Evolutionary conservation across 2,329 filamentous ascomycete genomes (phyloP).

Genomic region (Epichloe bromicola): DNA sequence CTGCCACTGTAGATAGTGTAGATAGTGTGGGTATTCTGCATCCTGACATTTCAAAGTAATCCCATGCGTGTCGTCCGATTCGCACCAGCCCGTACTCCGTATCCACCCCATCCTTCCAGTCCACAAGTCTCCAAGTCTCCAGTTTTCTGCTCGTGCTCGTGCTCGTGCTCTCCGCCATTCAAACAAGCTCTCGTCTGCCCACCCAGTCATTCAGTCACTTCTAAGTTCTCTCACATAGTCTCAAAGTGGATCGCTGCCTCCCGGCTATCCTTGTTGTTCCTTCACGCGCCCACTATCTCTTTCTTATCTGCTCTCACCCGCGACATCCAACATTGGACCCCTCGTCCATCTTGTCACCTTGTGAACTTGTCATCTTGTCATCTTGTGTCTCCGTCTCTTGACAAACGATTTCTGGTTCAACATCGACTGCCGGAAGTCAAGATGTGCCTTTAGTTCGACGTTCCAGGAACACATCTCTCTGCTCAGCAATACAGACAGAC

Average conservation of each 20-base stretch:
- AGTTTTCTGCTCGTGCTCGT: not conserved
- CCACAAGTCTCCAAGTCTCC: not conserved
- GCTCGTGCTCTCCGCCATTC: not conserved
- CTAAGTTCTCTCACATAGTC: not conserved
- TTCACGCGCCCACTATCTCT: not conserved
- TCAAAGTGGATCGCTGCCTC: not conserved
- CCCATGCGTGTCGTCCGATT: not conserved
- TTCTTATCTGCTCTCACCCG: constrained; percentile 1
- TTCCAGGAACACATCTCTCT: not conserved
- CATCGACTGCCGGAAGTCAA: not conserved
- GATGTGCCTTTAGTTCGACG: not conserved
- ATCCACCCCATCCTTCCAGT: not conserved
- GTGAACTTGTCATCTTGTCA: not conserved
- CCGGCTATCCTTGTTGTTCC: not conserved
- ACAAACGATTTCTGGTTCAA: not conserved
- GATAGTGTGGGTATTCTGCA: no score
- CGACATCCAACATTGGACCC: not conserved
- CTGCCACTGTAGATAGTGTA: no score
- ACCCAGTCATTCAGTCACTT: no score
- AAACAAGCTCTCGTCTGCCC: not conserved
- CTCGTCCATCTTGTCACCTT: not conserved
- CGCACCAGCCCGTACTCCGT: not conserved
- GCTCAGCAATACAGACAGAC: not conserved
- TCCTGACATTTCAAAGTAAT: no score
- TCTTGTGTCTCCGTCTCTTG: not conserved